Evolutionary conservation across 2,329 filamentous ascomycete species (phyloP).

Genomic region (Fusarium sublunatum): DNA sequence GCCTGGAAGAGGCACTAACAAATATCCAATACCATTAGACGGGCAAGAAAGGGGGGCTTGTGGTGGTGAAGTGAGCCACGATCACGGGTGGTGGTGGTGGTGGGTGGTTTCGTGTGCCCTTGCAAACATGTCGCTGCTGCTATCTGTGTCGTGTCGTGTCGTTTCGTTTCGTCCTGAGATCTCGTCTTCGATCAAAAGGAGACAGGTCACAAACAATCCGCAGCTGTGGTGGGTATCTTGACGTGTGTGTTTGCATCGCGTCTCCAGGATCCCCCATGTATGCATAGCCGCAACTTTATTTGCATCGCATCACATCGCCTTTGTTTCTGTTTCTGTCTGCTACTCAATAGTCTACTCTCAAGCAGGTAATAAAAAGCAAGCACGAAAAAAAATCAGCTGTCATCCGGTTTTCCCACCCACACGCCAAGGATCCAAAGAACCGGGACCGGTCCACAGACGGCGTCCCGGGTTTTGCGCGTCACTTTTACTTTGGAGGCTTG

Average conservation of each 20-base stretch:
- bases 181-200: neutral
- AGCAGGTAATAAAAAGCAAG: neutral
- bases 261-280: neutral
- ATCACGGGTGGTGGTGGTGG: neutral
- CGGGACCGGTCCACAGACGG: conserved; percentile 17
- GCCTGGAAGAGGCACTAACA: neutral
- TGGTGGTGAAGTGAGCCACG: neutral
- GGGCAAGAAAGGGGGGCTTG: too few relatives aligned
- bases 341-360: neutral
- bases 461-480: neutral
- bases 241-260: neutral
- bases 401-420: neutral
- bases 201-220: conserved; percentile 12
- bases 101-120: neutral
- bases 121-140: neutral
- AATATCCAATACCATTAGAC: neutral
- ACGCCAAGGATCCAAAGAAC: conserved; percentile 21
- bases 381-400: conserved; percentile 20
- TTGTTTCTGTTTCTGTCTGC: neutral
- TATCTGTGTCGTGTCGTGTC: neutral
- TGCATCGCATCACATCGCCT: conserved; percentile 8
- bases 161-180: neutral
- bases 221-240: conserved; percentile 4
- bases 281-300: conserved; percentile 3
- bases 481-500: conserved; percentile 23